These are phyloP conservation scores for Calamus simplicifolius DNA, from an alignment of 176 grass and related monocot genomes.

Conservation along the genomic window DNA sequence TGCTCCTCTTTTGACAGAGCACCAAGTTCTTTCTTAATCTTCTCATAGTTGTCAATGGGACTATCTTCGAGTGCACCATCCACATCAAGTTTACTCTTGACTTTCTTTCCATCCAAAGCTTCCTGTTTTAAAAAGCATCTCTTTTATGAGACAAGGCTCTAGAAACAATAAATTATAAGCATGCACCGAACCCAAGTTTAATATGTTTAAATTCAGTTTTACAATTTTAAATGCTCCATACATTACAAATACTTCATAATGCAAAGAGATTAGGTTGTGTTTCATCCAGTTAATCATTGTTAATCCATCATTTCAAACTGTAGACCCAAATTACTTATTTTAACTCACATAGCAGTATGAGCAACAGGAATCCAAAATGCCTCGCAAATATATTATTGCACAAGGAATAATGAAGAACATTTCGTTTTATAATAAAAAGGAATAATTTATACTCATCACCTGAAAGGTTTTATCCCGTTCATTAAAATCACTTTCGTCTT, in stretches of 20 bases:
- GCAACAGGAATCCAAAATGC: too few species aligned
- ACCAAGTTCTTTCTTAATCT: slow-evolving; percentile 44
- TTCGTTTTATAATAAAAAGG: background rate
- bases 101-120: slow-evolving; percentile 29
- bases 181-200: too few species aligned
- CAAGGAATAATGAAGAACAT: background rate
- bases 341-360: too few species aligned
- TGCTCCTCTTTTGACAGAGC: slow-evolving; percentile 57
- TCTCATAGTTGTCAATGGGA: slow-evolving; percentile 23
- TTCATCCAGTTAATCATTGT: too few species aligned
- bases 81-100: slow-evolving; percentile 16
- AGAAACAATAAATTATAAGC: too few species aligned
- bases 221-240: too few species aligned
- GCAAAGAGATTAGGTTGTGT: too few species aligned
- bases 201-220: too few species aligned
- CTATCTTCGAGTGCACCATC: slow-evolving; percentile 24
- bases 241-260: too few species aligned
- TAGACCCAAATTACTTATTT: too few species aligned
- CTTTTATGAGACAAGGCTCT: background rate
- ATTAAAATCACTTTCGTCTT: slow-evolving; percentile 38
- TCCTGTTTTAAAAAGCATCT: slow-evolving; percentile 9
- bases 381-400: too few species aligned
- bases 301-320: too few species aligned
- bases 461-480: slow-evolving; percentile 26
- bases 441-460: slow-evolving; percentile 27